A percentile compares a stretch with the other conserved stretches of the same genome.
Evolutionary conservation across 2,329 filamentous ascomycete genomes (phyloP).

Genomic region (Ophiostoma montium): DNA sequence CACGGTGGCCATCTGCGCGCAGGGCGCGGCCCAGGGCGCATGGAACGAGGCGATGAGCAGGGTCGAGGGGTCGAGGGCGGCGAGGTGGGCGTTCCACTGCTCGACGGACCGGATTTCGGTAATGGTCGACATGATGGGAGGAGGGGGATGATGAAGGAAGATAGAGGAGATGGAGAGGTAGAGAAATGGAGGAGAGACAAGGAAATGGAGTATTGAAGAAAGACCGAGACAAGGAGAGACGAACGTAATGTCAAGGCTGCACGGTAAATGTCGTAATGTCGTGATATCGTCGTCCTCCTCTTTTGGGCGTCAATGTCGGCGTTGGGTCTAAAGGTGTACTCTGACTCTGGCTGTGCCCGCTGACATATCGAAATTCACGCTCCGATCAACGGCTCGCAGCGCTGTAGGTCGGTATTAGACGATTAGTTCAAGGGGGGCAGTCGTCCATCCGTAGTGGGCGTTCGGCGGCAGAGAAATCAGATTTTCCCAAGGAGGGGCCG

Average conservation of each 20-base stretch:
- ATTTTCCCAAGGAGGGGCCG: neutral
- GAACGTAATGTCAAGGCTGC: too few species aligned
- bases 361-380: slow-evolving; percentile 9
- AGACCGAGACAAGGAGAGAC: too few species aligned
- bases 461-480: neutral
- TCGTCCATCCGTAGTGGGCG: too few species aligned
- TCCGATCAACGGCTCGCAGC: slow-evolving; percentile 11
- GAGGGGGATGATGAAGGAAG: too few species aligned
- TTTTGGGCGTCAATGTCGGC: neutral
- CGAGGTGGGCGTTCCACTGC: slow-evolving; percentile 57
- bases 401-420: neutral
- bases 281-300: too few species aligned
- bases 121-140: slow-evolving; percentile 55
- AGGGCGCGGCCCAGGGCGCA: slow-evolving; percentile 91
- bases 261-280: too few species aligned
- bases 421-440: neutral
- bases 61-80: slow-evolving; percentile 50
- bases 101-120: slow-evolving; percentile 60
- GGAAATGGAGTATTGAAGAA: too few species aligned
- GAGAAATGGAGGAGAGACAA: too few species aligned
- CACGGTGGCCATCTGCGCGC: slow-evolving; percentile 83
- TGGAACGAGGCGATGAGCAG: slow-evolving; percentile 88
- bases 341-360: neutral
- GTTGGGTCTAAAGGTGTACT: neutral
- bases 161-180: too few species aligned